Evolutionary conservation across 1,284 basidiomycete species (phyloP).

Genomic region (Ceratobasidium sp.): DNA sequence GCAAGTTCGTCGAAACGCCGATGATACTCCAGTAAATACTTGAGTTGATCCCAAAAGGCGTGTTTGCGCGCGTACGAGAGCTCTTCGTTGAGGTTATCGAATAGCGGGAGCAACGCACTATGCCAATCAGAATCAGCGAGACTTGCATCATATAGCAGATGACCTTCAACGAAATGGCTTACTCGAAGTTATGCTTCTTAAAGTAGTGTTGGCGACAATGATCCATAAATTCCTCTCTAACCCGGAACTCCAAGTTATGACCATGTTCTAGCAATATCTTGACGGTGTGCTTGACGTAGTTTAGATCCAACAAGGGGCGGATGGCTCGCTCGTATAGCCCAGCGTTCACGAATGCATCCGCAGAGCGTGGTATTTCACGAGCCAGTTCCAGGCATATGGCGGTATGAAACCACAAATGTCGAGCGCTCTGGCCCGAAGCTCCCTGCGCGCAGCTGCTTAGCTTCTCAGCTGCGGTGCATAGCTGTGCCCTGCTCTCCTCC

Average conservation of each 20-base stretch:
- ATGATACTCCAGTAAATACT: not conserved
- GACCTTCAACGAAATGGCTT: not conserved
- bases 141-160: no score
- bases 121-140: no score
- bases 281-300: not conserved
- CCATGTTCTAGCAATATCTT: not conserved
- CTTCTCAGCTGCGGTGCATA: not conserved
- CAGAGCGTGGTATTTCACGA: not conserved
- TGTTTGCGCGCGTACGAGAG: not conserved
- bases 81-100: not conserved
- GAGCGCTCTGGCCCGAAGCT: not conserved
- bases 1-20: constrained; percentile 11
- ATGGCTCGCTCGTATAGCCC: constrained; percentile 7
- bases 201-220: constrained; percentile 1
- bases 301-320: not conserved
- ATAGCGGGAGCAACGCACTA: constrained; percentile 1
- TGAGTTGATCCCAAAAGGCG: not conserved
- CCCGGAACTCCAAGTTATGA: not conserved
- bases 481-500: not conserved
- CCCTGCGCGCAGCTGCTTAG: not conserved
- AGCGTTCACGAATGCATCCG: constrained; percentile 15
- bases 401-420: constrained; percentile 10
- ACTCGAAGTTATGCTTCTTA: not conserved
- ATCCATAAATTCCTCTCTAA: not conserved
- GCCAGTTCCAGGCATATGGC: constrained; percentile 17